These are phyloP conservation scores for Penicillium sclerotiorum DNA, from an alignment of 2,329 filamentous ascomycete species.

Conservation along the genomic window DNA sequence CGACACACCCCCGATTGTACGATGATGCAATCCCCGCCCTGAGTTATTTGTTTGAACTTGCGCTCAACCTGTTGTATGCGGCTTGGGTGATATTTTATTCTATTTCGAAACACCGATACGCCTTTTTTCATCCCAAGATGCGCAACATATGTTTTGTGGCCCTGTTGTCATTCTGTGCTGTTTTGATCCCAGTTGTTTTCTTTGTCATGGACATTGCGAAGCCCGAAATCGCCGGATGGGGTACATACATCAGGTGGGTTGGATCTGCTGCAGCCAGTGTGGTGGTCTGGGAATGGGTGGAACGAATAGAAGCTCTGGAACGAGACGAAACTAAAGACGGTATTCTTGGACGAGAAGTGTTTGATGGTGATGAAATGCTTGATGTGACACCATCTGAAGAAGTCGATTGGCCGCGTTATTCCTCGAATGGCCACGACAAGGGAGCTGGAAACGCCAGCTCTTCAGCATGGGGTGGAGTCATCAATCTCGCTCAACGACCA, in stretches of 20 bases:
- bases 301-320: slow-evolving; percentile 88
- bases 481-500: slow-evolving; percentile 39
- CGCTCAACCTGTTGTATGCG: slow-evolving; percentile 83
- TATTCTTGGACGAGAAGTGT: slow-evolving; percentile 85
- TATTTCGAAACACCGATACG: slow-evolving; percentile 86
- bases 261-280: slow-evolving; percentile 90
- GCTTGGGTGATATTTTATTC: slow-evolving; percentile 94
- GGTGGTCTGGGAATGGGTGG: slow-evolving; percentile 98
- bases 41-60: slow-evolving; percentile 86
- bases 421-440: slow-evolving; percentile 42
- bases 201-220: slow-evolving; percentile 90
- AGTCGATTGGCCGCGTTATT: slow-evolving; percentile 49
- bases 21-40: slow-evolving; percentile 88
- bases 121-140: slow-evolving; percentile 89
- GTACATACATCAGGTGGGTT: slow-evolving; percentile 96
- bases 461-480: slow-evolving; percentile 44
- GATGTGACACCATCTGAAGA: slow-evolving; percentile 66
- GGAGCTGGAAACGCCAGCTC: slow-evolving; percentile 38
- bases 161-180: slow-evolving; percentile 74
- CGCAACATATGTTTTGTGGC: slow-evolving; percentile 84
- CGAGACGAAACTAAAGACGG: slow-evolving; percentile 93
- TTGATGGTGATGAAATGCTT: slow-evolving; percentile 92
- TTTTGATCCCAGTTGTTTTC: slow-evolving; percentile 87
- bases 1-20: slow-evolving; percentile 69
- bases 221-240: slow-evolving; percentile 85